A percentile compares a stretch with the other conserved stretches of the same genome.
Evolutionary conservation across 345 rosid species (phyloP).

Genomic region (Lumnitzera littorea): DNA sequence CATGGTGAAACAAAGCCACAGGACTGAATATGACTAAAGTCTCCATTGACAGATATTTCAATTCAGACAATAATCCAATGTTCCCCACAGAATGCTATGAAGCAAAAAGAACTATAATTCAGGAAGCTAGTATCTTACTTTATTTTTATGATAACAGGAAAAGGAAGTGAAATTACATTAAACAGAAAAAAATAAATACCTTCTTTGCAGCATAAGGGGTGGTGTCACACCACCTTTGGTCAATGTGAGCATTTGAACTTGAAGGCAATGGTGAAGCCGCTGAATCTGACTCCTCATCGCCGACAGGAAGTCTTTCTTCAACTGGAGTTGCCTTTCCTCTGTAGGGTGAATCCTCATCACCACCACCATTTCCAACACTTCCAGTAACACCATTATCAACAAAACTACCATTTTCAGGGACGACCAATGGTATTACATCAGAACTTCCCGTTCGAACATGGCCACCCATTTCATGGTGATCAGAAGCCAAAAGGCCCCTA

Average conservation of each 20-base stretch:
- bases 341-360: constrained; percentile 84
- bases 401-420: constrained; percentile 35
- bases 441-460: constrained; percentile 14
- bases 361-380: constrained; percentile 21
- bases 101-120: background rate
- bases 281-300: constrained; percentile 42
- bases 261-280: constrained; percentile 40
- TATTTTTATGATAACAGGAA: background rate
- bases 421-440: constrained; percentile 14
- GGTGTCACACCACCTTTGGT: constrained; percentile 74
- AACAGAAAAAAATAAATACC: constrained; percentile 30
- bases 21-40: background rate
- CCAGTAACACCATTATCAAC: constrained; percentile 24
- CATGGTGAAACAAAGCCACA: no score
- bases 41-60: background rate
- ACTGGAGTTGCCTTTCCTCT: constrained; percentile 21
- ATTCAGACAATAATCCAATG: background rate
- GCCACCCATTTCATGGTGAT: constrained; percentile 23
- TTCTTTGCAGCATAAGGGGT: constrained; percentile 61
- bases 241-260: constrained; percentile 34
- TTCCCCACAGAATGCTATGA: background rate
- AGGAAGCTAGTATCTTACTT: background rate
- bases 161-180: background rate
- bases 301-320: constrained; percentile 43
- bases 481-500: constrained; percentile 40